phyloP scores from a whole-genome alignment of 1,284 basidiomycete genomes.

The Sporisorium scitamineum region DNA sequence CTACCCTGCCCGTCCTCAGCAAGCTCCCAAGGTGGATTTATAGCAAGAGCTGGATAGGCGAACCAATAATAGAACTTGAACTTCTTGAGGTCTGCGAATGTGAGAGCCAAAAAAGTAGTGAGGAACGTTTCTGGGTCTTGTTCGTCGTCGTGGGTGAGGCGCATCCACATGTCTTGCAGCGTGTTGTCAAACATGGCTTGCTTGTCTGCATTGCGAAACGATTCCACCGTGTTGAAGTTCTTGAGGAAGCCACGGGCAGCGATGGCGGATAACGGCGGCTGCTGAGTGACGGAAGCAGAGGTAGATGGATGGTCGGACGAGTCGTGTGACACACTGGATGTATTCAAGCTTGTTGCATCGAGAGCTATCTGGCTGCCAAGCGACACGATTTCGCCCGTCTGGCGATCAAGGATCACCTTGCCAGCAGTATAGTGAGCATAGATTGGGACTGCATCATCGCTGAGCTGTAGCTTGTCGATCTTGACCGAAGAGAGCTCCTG shows the following conservation, averaged over 20 bases:
- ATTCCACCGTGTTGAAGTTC: slow-evolving; percentile 89
- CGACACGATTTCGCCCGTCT: slow-evolving; percentile 73
- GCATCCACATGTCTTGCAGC: slow-evolving; percentile 40
- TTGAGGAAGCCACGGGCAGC: slow-evolving; percentile 77
- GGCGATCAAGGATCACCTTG: slow-evolving; percentile 79
- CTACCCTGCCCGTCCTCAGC: slow-evolving; percentile 71
- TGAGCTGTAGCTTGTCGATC: slow-evolving; percentile 88
- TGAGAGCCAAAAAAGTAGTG: slow-evolving; percentile 86
- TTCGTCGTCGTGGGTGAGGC: slow-evolving; percentile 13
- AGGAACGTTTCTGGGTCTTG: slow-evolving; percentile 69
- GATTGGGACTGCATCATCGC: slow-evolving; percentile 79
- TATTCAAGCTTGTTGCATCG: slow-evolving; percentile 68
- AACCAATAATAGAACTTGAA: slow-evolving; percentile 99
- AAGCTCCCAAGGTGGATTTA: slow-evolving; percentile 73
- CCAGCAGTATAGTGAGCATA: slow-evolving; percentile 80
- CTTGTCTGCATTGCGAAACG: slow-evolving; percentile 92
- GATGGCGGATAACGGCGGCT: neutral
- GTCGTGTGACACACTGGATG: slow-evolving; percentile 69
- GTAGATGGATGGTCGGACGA: neutral
- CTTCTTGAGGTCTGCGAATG: slow-evolving; percentile 96
- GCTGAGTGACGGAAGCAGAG: slow-evolving; percentile 71
- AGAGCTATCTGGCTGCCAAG: slow-evolving; percentile 62
- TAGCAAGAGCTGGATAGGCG: slow-evolving; percentile 89
- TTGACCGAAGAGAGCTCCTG: slow-evolving; percentile 88
- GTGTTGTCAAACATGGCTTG: slow-evolving; percentile 76